Evolutionary conservation across 192 early-diverging fungal species (phyloP), one percentile per base, ranked within the genome.

Genomic region (Podila epicladia): DNA sequence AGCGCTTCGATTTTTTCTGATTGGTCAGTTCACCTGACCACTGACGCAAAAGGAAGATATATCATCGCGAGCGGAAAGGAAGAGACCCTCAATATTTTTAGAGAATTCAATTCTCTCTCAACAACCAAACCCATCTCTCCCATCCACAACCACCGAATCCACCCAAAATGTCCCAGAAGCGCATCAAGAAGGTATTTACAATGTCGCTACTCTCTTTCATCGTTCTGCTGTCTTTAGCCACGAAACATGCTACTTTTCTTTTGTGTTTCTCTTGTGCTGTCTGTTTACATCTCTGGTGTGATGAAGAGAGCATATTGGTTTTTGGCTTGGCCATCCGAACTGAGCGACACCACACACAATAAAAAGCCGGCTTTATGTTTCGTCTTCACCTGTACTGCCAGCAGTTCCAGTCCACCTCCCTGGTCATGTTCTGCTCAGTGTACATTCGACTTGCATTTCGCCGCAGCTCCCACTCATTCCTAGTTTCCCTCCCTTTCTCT

Each of bases 141-240:
- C 50, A 26, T 20, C 50, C 49, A 67, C 53, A 65, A 35, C 64
- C 20, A 20, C 20, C 28, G 19, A 11, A 53, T 45, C 64, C 53
- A 49, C 35, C 55, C 69, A 87, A 70, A 62, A 99, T 99, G 97
- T 97, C 97, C 86, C 87, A 97, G 62, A 98, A 98, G 90, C 94
- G 97, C 85, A 99, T 99, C 91, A 97, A 95, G 90, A 98, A 98
- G 94, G 97, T 95, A 91, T 72, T 55, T 26, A 26, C 20, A 9
- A 24, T n/a, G n/a, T 55, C 53, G 24, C n/a, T 24, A 22, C 53
- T 17, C 49, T 37, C 66, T 60, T 38, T 31, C 57, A 9, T 33
- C 69, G 2, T 28, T 26, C 5, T 66, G 31, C 26, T n/a, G 22
- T 38, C 37, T 33, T 35, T 65, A 24, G 24, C 38, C 51, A 11